Evolutionary conservation across 345 rosid genomes (phyloP).

Genomic region (Brassica cretica): DNA sequence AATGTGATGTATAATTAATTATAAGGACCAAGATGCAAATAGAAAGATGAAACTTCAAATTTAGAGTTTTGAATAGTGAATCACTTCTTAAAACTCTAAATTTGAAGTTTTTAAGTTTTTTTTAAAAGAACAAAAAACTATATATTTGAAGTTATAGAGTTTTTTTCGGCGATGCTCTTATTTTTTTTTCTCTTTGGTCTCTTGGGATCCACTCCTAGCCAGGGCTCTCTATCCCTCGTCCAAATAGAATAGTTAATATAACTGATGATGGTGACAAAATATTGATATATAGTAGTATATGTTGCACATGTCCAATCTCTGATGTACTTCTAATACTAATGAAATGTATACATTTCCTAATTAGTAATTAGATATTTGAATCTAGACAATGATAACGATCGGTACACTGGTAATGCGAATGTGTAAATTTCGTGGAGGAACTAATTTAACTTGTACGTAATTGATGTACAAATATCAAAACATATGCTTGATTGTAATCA

Average conservation of each 20-base stretch:
- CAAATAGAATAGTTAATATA: neutral
- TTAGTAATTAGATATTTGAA: neutral
- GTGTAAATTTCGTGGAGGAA: neutral
- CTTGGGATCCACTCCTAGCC: slow-evolving; percentile 23
- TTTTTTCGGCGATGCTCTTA: too few relatives aligned
- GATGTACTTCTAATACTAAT: neutral
- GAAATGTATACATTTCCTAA: neutral
- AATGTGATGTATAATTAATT: too few relatives aligned
- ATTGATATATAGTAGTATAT: neutral
- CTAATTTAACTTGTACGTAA: neutral
- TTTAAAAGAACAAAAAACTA: too few relatives aligned
- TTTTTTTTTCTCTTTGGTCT: slow-evolving; percentile 14
- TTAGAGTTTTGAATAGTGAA: too few relatives aligned
- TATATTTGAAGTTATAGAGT: too few relatives aligned
- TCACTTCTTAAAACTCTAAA: too few relatives aligned
- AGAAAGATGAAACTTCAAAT: too few relatives aligned
- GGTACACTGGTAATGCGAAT: neutral
- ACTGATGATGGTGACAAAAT: neutral
- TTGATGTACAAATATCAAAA: neutral
- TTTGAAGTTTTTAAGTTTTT: too few relatives aligned
- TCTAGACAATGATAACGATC: neutral
- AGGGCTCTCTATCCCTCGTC: neutral
- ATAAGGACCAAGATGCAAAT: too few relatives aligned
- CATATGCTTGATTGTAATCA: neutral
- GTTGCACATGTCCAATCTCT: neutral